phyloP scores from a whole-genome alignment of 2,329 filamentous ascomycete species.

The Diaporthe longicolla region DNA sequence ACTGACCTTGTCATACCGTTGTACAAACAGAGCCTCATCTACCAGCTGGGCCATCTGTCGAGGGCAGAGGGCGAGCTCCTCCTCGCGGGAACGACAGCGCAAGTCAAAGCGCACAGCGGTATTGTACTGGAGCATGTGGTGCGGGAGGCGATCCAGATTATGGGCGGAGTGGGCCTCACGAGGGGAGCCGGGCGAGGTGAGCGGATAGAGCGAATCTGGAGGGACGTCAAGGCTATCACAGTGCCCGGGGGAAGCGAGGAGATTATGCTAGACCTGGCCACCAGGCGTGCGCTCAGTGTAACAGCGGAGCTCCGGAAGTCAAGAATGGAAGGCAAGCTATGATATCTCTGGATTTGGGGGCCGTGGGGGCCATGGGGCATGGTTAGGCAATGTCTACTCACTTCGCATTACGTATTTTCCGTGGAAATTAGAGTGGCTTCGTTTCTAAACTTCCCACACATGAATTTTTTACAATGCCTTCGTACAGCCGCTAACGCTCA shows the following conservation, averaged over 20 bases:
- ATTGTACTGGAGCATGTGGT: conserved; percentile 42
- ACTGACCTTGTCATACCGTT: too few species aligned
- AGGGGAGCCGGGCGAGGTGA: conserved; percentile 43
- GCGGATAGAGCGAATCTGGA: conserved; percentile 44
- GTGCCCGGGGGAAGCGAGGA: conserved; percentile 44
- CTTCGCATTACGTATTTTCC: too few species aligned
- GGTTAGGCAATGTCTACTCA: too few species aligned
- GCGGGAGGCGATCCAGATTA: conserved; percentile 43
- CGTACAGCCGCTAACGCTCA: too few species aligned
- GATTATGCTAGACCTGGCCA: conserved; percentile 44
- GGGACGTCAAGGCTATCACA: conserved; percentile 43
- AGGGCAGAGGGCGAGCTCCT: conserved; percentile 47
- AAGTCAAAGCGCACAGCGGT: conserved; percentile 44
- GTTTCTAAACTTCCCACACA: too few species aligned
- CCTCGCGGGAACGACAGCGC: conserved; percentile 44
- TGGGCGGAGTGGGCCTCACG: conserved; percentile 43
- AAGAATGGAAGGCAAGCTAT: too few species aligned
- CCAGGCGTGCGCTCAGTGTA: conserved; percentile 29
- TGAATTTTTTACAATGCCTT: too few species aligned
- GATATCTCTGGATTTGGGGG: too few species aligned
- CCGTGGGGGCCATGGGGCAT: too few species aligned
- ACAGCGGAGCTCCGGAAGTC: neutral
- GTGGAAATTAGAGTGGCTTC: too few species aligned
- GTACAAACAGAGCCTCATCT: conserved; percentile 54
- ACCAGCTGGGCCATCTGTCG: conserved; percentile 54